Percentiles rank a stretch among this genome's conserved stretches.
phyloP scores from a whole-genome alignment of 306 rosid genomes.

The Citrullus colocynthis region DNA sequence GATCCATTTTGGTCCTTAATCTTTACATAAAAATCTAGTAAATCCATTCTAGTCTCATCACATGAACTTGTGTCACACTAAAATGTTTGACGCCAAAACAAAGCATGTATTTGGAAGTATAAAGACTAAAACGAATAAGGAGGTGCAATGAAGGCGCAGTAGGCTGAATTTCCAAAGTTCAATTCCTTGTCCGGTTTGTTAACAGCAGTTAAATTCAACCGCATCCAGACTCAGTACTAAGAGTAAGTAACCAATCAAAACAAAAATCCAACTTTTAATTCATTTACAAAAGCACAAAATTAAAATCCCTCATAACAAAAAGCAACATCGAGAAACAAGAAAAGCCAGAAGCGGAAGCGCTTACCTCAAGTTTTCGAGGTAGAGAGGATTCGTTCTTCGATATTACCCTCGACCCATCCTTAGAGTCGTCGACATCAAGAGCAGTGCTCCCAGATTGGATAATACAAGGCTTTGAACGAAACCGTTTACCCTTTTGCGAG shows the following conservation, averaged over 20 bases:
- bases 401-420: slow-evolving; percentile 15
- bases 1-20: neutral
- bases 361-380: slow-evolving; percentile 25
- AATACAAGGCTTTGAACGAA: slow-evolving; percentile 23
- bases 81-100: neutral
- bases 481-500: slow-evolving; percentile 35
- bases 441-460: slow-evolving; percentile 18
- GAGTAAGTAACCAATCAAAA: neutral
- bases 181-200: neutral
- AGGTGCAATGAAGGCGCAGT: neutral
- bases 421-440: slow-evolving; percentile 16
- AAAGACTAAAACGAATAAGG: neutral
- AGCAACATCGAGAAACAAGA: neutral
- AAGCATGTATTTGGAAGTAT: neutral
- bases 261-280: neutral
- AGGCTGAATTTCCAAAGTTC: neutral
- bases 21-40: neutral
- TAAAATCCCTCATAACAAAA: neutral
- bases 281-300: neutral
- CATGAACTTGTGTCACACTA: neutral
- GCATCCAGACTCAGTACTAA: neutral
- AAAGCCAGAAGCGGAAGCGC: neutral
- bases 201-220: neutral
- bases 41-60: neutral
- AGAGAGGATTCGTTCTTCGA: slow-evolving; percentile 10